These are phyloP conservation scores for Arctium minus DNA, from an alignment of 129 eudicot genomes.

Conservation along the genomic window DNA sequence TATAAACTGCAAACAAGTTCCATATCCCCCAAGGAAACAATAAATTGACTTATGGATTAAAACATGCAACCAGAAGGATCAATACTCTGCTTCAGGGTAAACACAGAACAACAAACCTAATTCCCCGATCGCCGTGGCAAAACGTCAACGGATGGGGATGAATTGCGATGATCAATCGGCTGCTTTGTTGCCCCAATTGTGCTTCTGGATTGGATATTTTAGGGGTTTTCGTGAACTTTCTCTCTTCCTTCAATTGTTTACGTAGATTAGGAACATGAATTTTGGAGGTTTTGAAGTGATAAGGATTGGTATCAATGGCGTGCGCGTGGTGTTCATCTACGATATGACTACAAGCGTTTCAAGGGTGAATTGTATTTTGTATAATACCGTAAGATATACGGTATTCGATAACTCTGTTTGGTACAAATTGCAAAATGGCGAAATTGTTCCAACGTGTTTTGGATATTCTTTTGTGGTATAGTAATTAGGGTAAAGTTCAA, in stretches of 20 bases:
- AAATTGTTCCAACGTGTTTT: not conserved
- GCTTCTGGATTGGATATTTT: not conserved
- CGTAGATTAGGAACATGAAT: not conserved
- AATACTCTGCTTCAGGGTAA: not conserved
- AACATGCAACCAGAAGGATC: not conserved
- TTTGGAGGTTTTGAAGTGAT: conserved; percentile 5
- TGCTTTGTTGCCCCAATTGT: not conserved
- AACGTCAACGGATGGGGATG: not conserved
- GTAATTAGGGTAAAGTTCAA: not conserved
- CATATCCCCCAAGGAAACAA: conserved; percentile 12
- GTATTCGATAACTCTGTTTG: not conserved
- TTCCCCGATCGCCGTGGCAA: conserved; percentile 7
- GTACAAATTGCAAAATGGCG: not conserved
- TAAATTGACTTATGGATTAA: not conserved
- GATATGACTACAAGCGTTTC: conserved; percentile 5
- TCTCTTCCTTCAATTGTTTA: not conserved
- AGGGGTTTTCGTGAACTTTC: not conserved
- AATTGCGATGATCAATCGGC: not conserved
- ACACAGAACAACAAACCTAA: conserved; percentile 11
- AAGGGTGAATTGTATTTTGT: conserved; percentile 3
- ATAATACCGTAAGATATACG: not conserved
- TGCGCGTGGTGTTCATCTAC: conserved; percentile 19
- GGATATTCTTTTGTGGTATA: not conserved
- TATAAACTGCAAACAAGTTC: conserved; percentile 19
- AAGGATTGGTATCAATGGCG: conserved; percentile 23